Conservation (phyloP, 2,329 filamentous ascomycete genomes). For the Plenodomus tracheiphilus region DNA sequence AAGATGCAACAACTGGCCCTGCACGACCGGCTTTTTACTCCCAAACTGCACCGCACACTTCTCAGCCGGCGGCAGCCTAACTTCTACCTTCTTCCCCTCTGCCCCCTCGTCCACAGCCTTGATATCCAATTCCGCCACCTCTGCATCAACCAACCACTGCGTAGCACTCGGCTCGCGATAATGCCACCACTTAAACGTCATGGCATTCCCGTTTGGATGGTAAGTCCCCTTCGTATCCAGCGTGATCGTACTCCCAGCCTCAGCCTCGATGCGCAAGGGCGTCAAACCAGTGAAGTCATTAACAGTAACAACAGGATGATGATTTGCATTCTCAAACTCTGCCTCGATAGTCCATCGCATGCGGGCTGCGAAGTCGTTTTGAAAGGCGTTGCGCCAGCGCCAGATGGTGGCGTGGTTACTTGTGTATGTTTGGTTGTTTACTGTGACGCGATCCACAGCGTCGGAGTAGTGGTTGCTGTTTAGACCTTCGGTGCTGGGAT, state of each 20-base stretch:
- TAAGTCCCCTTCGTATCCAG: conserved; percentile 54
- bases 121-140: conserved; percentile 47
- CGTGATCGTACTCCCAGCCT: conserved; percentile 45
- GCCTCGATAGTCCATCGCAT: conserved; percentile 52
- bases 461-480: conserved; percentile 46
- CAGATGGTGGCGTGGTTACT: conserved; percentile 56
- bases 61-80: conserved; percentile 49
- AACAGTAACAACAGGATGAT: conserved; percentile 54
- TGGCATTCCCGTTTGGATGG: conserved; percentile 50
- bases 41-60: conserved; percentile 46
- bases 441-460: conserved; percentile 43
- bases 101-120: conserved; percentile 26
- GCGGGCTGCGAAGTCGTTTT: conserved; percentile 55
- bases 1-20: conserved; percentile 53
- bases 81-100: conserved; percentile 36
- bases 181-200: conserved; percentile 57
- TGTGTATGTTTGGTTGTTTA: conserved; percentile 38
- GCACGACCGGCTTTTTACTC: conserved; percentile 41
- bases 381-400: conserved; percentile 58
- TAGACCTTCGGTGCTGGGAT: conserved; percentile 38
- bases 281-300: conserved; percentile 45
- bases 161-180: conserved; percentile 50
- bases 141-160: conserved; percentile 48
- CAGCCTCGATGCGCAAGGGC: conserved; percentile 47
- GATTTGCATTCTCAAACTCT: conserved; percentile 46